Evolutionary conservation across 1,284 basidiomycete species (phyloP), one percentile per base, ranked within the genome.

Genomic region (Wallemia hederae): DNA sequence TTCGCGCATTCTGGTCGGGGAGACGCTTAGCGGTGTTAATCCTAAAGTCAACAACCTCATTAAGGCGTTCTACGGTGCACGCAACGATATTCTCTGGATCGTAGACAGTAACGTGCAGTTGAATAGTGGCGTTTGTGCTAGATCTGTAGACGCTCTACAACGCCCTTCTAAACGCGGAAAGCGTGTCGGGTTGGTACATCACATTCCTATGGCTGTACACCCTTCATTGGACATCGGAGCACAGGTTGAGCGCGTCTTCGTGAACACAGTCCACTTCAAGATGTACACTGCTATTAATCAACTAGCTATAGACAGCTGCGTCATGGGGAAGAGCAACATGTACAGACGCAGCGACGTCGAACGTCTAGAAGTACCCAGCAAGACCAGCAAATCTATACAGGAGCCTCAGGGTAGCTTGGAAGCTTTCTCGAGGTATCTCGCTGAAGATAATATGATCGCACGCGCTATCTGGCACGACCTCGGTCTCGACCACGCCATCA

Each of bases 31-130:
- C 22, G 91, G 92, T 1, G 82, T 90, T 39, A 98, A 99, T 67
- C 94, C 94, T 1, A 98, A 98, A 74, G 83, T 99, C 67, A 97
- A 96, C 75, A 98, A 98, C 69, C 80, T 98, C 39, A 78, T 92
- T 63, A 79, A 80, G 34, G 77, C 90, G 1, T 96, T 92, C 69
- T 74, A 74, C 39, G 74, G 79, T 66, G 91, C 92, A 0, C 72
- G 76, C 61, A 75, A 92, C 69, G 90, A 98, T 68, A 85, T 97
- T 59, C 73, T 98, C 58, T 99, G 92, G 92, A 84, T 98, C 14
- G 76, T 98, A 59, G 94, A 99, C 71, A 92, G 90, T 24, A 94
- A 94, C 65, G 79, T 97, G 58, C 80, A 80, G 64, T 80, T 83
- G 19, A 78, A 79, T 28, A 76, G 82, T 0, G 82, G 82, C n/a